Evolutionary conservation across 495 filamentous ascomycete species (phyloP).

Genomic region (Hyaloscypha variabilis): DNA sequence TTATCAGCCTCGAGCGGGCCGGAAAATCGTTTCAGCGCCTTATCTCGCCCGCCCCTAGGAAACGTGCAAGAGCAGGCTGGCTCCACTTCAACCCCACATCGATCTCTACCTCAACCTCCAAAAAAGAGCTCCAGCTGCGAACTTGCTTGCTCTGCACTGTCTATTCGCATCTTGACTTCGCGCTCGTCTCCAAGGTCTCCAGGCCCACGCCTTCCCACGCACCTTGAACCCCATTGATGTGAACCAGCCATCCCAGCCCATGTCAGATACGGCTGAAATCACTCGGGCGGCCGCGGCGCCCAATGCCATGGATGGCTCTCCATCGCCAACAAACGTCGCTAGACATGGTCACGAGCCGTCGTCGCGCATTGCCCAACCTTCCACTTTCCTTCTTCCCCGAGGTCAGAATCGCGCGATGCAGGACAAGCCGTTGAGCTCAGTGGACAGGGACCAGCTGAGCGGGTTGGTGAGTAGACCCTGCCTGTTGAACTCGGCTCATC

Average conservation of each 20-base stretch:
- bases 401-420: conserved; percentile 38
- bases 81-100: conserved; percentile 23
- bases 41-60: neutral
- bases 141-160: neutral
- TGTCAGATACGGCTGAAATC: conserved; percentile 34
- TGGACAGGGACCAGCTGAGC: conserved; percentile 90
- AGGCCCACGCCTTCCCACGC: neutral
- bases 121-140: neutral
- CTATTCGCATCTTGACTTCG: neutral
- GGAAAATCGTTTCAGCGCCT: neutral
- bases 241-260: conserved; percentile 17
- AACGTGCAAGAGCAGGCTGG: neutral
- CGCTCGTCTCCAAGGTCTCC: conserved; percentile 10
- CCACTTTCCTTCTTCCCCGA: conserved; percentile 79
- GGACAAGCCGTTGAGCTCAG: conserved; percentile 63
- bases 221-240: conserved; percentile 5
- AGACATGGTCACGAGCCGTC: conserved; percentile 50
- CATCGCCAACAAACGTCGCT: conserved; percentile 25
- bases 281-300: conserved; percentile 26
- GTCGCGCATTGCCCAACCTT: conserved; percentile 70
- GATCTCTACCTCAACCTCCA: conserved; percentile 14
- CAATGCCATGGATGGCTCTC: conserved; percentile 25
- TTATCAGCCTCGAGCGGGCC: neutral
- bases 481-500: neutral
- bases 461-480: conserved; percentile 66